Percentiles rank a stretch among this genome's conserved stretches.
phyloP scores from a whole-genome alignment of 2,329 filamentous ascomycete genomes.

The Trichoderma sp. region DNA sequence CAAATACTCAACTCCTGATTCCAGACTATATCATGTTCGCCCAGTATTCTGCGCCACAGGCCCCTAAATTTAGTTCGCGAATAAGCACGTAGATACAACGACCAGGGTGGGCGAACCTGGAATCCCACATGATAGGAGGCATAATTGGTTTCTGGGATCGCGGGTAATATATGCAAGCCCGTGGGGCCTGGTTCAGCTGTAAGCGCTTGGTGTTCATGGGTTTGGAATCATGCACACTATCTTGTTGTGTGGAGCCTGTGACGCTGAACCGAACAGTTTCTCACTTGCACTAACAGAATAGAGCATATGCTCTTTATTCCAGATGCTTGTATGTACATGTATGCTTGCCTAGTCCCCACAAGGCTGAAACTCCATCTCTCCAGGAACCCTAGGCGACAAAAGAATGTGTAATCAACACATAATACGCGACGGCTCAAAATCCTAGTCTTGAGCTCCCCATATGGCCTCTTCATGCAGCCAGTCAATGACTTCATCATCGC shows the following conservation, averaged over 20 bases:
- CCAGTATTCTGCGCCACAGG: neutral
- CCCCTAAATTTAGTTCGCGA: neutral
- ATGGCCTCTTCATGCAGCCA: slow-evolving; percentile 9
- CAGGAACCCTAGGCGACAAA: neutral
- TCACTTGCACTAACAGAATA: neutral
- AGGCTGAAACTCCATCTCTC: neutral
- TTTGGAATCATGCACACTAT: slow-evolving; percentile 17
- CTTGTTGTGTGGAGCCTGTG: neutral
- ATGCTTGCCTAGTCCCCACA: neutral
- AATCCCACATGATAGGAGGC: slow-evolving; percentile 2
- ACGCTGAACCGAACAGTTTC: neutral
- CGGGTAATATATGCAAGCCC: slow-evolving; percentile 10
- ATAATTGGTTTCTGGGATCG: neutral
- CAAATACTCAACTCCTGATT: slow-evolving; percentile 13
- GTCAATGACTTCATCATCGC: neutral
- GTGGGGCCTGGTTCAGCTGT: slow-evolving; percentile 16
- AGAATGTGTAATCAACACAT: slow-evolving; percentile 1
- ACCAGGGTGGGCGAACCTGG: neutral
- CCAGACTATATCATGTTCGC: neutral
- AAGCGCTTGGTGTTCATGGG: slow-evolving; percentile 13
- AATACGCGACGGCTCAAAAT: neutral
- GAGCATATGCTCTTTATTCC: neutral
- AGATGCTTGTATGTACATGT: neutral
- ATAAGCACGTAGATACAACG: neutral
- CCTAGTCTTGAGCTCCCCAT: slow-evolving; percentile 7